Evolutionary conservation across 2,329 filamentous ascomycete genomes (phyloP).

Genomic region (Dothidotthia symphoricarpi): DNA sequence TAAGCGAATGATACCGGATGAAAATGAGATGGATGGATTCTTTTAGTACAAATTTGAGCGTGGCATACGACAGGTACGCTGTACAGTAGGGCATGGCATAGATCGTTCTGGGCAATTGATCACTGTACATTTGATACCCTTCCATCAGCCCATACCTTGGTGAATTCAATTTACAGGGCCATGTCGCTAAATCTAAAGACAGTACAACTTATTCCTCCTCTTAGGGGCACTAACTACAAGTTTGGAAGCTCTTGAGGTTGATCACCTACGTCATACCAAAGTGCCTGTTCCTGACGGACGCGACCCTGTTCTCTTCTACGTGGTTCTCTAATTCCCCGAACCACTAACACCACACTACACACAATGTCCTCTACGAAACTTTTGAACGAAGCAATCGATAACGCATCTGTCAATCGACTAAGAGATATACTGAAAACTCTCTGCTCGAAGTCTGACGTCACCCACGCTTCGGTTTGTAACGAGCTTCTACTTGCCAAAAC

Average conservation of each 20-base stretch:
- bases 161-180: no score
- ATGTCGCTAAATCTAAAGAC: not conserved
- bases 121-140: constrained; percentile 25
- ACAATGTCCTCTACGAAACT: no score
- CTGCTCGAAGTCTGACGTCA: not conserved
- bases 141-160: not conserved
- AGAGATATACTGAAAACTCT: no score
- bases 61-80: constrained; percentile 25
- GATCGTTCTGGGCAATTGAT: constrained; percentile 29
- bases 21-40: constrained; percentile 4
- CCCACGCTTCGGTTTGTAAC: not conserved
- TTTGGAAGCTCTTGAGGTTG: not conserved
- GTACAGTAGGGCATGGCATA: constrained; percentile 40
- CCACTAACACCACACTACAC: no score
- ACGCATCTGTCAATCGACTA: no score
- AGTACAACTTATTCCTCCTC: not conserved
- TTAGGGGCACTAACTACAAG: no score
- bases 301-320: no score
- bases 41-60: constrained; percentile 17
- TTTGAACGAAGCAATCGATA: no score
- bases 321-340: no score
- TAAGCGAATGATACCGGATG: constrained; percentile 17
- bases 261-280: not conserved
- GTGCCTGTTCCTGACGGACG: not conserved
- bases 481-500: not conserved